These are phyloP conservation scores for Gentiana macrophylla DNA, from an alignment of 257 asterid species.

Conservation along the genomic window DNA sequence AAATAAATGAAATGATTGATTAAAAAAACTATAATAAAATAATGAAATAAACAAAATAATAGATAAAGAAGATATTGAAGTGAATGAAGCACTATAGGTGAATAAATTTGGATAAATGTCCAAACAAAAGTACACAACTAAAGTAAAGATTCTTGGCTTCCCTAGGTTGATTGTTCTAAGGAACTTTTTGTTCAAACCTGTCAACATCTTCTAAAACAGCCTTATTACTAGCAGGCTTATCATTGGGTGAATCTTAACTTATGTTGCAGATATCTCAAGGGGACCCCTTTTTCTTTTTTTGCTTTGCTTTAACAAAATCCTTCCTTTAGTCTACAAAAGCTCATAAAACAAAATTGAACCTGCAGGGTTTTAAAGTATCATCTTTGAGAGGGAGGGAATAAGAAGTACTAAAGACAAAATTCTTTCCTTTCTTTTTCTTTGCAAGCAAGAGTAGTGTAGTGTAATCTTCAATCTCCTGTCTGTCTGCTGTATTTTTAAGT, in stretches of 20 bases:
- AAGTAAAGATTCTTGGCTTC: slow-evolving; percentile 75
- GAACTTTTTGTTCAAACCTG: slow-evolving; percentile 74
- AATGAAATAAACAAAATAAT: too few species aligned
- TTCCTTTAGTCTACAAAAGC: slow-evolving; percentile 48
- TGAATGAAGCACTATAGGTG: too few species aligned
- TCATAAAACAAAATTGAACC: slow-evolving; percentile 14
- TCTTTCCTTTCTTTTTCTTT: too few species aligned
- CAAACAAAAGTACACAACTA: too few species aligned
- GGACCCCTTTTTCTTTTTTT: slow-evolving; percentile 38
- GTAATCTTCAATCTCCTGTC: slow-evolving; percentile 12
- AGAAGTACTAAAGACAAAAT: slow-evolving; percentile 7
- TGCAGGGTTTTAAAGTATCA: slow-evolving; percentile 17
- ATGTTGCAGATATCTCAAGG: slow-evolving; percentile 24
- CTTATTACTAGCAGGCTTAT: slow-evolving; percentile 58
- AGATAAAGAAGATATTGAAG: too few species aligned
- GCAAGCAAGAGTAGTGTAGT: not conserved
- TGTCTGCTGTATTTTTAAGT: slow-evolving; percentile 11
- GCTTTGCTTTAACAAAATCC: slow-evolving; percentile 47
- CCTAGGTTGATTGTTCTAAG: slow-evolving; percentile 40
- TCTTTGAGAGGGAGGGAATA: not conserved
- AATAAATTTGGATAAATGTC: too few species aligned
- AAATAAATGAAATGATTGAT: too few species aligned
- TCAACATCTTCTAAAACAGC: slow-evolving; percentile 74
- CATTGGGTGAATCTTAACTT: slow-evolving; percentile 64
- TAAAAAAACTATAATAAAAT: too few species aligned